These are phyloP conservation scores for Epicoccum nigrum DNA, from an alignment of 2,329 filamentous ascomycete genomes.

Conservation along the genomic window DNA sequence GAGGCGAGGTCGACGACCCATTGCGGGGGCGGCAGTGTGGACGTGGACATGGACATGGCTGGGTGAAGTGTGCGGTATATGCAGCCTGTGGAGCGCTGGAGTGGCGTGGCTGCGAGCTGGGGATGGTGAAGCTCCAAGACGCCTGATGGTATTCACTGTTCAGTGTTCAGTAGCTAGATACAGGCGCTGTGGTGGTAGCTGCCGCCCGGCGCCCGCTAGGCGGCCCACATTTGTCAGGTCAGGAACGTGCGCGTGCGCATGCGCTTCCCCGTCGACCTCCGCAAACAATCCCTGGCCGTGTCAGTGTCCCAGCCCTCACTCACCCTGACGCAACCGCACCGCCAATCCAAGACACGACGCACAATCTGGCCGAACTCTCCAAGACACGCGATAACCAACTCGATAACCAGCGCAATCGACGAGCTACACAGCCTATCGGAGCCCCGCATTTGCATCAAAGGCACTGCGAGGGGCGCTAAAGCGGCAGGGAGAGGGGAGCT, in stretches of 20 bases:
- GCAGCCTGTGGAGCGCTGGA: neutral
- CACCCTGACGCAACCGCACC: conserved; percentile 10
- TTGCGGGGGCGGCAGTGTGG: conserved; percentile 62
- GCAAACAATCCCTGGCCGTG: conserved; percentile 11
- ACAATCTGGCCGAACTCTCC: conserved; percentile 1
- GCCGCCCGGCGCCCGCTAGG: too few species aligned
- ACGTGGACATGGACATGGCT: conserved; percentile 25
- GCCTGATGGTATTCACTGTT: too few species aligned
- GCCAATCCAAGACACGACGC: neutral
- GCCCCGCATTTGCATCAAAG: conserved; percentile 15
- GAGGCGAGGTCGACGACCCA: conserved; percentile 85
- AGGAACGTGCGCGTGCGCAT: conserved; percentile 32
- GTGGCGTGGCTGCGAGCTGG: neutral
- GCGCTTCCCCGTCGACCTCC: conserved; percentile 33
- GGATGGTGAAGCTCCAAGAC: too few species aligned
- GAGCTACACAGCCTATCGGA: conserved; percentile 21
- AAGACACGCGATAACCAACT: neutral
- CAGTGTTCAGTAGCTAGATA: neutral
- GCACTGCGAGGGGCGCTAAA: conserved; percentile 36
- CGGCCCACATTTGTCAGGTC: too few species aligned
- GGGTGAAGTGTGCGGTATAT: neutral
- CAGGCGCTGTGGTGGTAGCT: too few species aligned
- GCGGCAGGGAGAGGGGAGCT: conserved; percentile 33
- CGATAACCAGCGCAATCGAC: neutral
- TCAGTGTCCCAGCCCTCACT: conserved; percentile 2